Conservation (phyloP, 345 rosid species). For the Rhodamnia argentea region DNA sequence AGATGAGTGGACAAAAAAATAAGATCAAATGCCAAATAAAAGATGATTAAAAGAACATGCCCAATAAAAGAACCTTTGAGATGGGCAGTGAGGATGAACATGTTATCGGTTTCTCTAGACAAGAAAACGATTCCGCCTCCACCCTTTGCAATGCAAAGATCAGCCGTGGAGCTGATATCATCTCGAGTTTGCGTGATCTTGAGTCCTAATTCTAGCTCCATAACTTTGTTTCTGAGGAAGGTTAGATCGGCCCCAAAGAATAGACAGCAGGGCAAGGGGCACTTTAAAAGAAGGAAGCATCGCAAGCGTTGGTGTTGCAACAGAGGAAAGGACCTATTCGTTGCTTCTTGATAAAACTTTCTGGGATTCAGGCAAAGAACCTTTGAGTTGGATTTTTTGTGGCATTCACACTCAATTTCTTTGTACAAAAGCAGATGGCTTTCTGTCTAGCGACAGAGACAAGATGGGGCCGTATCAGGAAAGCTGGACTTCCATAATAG, state of each 20-base stretch:
- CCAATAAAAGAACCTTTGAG: constrained; percentile 39
- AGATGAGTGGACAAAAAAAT: background rate
- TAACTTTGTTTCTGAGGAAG: background rate
- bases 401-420: background rate
- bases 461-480: background rate
- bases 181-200: constrained; percentile 64
- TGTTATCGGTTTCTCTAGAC: constrained; percentile 58
- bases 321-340: background rate
- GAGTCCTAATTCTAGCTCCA: constrained; percentile 83
- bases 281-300: background rate
- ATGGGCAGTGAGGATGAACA: constrained; percentile 57
- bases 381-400: background rate
- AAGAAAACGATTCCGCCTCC: constrained; percentile 44
- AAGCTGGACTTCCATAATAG: background rate
- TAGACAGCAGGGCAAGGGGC: background rate
- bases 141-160: constrained; percentile 41
- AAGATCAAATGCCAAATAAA: background rate
- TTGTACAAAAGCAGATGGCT: background rate
- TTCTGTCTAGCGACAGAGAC: background rate
- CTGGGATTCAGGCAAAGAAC: background rate
- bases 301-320: background rate
- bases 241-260: background rate
- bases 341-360: background rate
- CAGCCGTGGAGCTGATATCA: constrained; percentile 36
- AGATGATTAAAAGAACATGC: background rate